Percentiles rank a stretch among this genome's conserved stretches.
phyloP scores from a whole-genome alignment of 2,329 filamentous ascomycete species.

The Paecilomyces variotii region DNA sequence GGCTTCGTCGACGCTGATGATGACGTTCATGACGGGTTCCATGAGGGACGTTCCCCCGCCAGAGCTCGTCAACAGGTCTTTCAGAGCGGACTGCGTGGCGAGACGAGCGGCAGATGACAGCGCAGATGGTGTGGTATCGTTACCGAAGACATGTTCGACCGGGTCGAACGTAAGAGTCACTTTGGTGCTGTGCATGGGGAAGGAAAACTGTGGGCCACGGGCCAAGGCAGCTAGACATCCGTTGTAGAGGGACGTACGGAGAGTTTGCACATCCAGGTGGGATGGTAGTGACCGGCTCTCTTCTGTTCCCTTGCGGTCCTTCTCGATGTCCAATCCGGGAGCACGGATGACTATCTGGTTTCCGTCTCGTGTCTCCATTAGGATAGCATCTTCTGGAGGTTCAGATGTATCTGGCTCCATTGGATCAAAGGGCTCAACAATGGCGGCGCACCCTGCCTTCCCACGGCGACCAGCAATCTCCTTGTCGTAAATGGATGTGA shows the following conservation, averaged over 20 bases:
- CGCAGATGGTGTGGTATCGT: constrained; percentile 59
- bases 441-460: constrained; percentile 66
- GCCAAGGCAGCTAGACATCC: constrained; percentile 77
- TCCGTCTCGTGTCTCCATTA: constrained; percentile 50
- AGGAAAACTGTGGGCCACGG: constrained; percentile 71
- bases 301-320: constrained; percentile 28
- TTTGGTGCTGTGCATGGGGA: constrained; percentile 68
- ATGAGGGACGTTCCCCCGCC: constrained; percentile 59
- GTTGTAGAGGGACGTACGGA: constrained; percentile 57
- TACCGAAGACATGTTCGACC: constrained; percentile 54
- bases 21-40: constrained; percentile 88
- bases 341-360: constrained; percentile 59
- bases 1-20: constrained; percentile 76
- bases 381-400: constrained; percentile 24
- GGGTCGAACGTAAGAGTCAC: constrained; percentile 65
- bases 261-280: constrained; percentile 41
- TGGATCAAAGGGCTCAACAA: constrained; percentile 52
- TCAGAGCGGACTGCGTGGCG: constrained; percentile 63
- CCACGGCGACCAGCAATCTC: constrained; percentile 72
- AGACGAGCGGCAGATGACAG: constrained; percentile 59
- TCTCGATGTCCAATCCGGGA: constrained; percentile 38
- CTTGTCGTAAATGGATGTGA: constrained; percentile 63
- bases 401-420: constrained; percentile 13
- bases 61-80: constrained; percentile 39
- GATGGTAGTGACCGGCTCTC: constrained; percentile 46